Conservation (phyloP, 169 alveolate species). For the Cryptosporidium ryanae region DNA sequence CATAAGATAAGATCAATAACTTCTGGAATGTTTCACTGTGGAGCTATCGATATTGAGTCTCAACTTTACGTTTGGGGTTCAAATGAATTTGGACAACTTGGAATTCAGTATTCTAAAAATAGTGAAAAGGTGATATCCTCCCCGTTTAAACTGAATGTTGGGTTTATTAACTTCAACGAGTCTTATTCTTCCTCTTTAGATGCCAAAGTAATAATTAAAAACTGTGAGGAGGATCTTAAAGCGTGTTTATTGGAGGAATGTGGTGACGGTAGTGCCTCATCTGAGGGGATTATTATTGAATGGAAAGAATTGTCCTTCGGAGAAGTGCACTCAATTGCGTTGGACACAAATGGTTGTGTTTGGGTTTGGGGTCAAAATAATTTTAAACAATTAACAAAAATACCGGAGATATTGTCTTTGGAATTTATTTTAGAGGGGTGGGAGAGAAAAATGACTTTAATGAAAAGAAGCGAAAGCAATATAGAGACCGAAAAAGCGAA, state of each 20-base stretch:
- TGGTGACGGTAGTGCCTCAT: not conserved
- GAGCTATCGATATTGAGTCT: constrained; percentile 35
- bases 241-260: not conserved
- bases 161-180: not conserved
- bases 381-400: constrained; percentile 47
- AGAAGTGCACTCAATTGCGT: constrained; percentile 59
- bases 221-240: not conserved
- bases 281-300: not conserved
- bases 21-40: constrained; percentile 69
- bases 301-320: constrained; percentile 59
- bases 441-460: no score
- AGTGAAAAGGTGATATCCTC: not conserved
- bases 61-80: constrained; percentile 66
- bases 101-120: not conserved
- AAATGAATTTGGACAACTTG: constrained; percentile 71
- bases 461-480: not conserved
- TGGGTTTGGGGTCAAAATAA: constrained; percentile 75
- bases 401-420: constrained; percentile 15
- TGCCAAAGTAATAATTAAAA: not conserved
- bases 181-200: not conserved
- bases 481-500: not conserved
- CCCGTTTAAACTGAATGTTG: constrained; percentile 24
- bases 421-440: constrained; percentile 1
- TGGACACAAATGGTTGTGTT: constrained; percentile 39
- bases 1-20: constrained; percentile 22